Base-by-base conservation (phyloP, 1,139 yeast genomes). In the Debaryomycetaceae sp. region DNA sequence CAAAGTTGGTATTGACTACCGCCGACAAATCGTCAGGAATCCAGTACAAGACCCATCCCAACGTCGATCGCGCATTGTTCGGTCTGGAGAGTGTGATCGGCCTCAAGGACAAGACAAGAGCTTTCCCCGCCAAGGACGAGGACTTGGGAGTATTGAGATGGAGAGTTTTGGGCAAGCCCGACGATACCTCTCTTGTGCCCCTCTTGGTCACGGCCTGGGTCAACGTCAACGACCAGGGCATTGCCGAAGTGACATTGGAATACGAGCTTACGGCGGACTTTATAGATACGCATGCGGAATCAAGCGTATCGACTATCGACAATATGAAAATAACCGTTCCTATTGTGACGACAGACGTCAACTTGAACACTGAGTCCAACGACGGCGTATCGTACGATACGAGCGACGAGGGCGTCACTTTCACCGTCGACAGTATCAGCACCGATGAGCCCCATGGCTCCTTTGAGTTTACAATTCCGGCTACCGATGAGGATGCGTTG, bases 1-100 rank as follows among this genome's bases (percentile, higher is more conserved):
- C 85, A 34, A 73, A 72, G 49, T 66, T 87, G 33, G 51, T 73
- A 37, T 63, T 87, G 37, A 51, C 62, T 27, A 62, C 75, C 24
- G 65, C 55, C 27, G 64, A 62, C 30, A 57, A 62, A 25, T 52
- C 62, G 13, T 47, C 62, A 22, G 72, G 71, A 20, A 67, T 74
- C 32, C 90, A 78, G 49, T 90, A 74, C 63, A 87, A 87, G 55
- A 85, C 97, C 18, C 96, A 90, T 59, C 98, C 98, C 37, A 86
- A 87, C 51, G 93, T 90, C 39, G 96, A 90, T 59, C 78, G 83
- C 49, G 62, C 62, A 28, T 56, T 73, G 45, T 90, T 87, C 53
- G 63, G 69, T 27, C 53, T 66, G 15, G 54, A 63, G 19, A 65
- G 70, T 37, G 56, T 70, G 25, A 75, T 90, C 47, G 79, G 80